These are phyloP conservation scores for Citrus cavaleriei DNA, from an alignment of 345 rosid genomes.

Conservation along the genomic window DNA sequence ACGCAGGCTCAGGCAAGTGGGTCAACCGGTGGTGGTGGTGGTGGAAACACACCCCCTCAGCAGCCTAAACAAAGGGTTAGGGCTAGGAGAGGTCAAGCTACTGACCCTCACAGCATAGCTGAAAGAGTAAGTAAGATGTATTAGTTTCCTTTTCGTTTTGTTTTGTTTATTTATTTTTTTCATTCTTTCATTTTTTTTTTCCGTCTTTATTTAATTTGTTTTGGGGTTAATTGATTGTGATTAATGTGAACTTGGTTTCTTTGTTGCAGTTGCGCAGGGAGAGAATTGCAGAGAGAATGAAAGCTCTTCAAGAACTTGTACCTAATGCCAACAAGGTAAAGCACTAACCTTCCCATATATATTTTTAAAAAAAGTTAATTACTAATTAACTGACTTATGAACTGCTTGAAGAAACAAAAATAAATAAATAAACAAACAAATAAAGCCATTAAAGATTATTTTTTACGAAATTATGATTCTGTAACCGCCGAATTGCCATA, in stretches of 20 bases:
- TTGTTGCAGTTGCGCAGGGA: constrained; percentile 77
- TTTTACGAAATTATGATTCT: background rate
- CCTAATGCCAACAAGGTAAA: constrained; percentile 96
- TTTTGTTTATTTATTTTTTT: no score
- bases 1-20: constrained; percentile 47
- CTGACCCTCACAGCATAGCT: constrained; percentile 98
- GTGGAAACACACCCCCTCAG: constrained; percentile 46
- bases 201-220: background rate
- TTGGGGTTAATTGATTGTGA: constrained; percentile 1
- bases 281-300: constrained; percentile 97
- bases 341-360: background rate
- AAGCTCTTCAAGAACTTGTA: constrained; percentile 93
- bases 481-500: background rate
- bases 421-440: no score
- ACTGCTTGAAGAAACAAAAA: no score
- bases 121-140: constrained; percentile 74
- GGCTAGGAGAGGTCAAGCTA: constrained; percentile 98
- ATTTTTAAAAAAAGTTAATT: no score
- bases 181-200: background rate
- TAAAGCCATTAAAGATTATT: background rate
- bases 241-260: background rate
- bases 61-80: constrained; percentile 82
- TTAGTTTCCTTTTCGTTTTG: background rate
- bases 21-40: constrained; percentile 31
- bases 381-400: background rate